phyloP scores from a whole-genome alignment of 2,329 filamentous ascomycete species.

The Cadophora luteo-olivacea region DNA sequence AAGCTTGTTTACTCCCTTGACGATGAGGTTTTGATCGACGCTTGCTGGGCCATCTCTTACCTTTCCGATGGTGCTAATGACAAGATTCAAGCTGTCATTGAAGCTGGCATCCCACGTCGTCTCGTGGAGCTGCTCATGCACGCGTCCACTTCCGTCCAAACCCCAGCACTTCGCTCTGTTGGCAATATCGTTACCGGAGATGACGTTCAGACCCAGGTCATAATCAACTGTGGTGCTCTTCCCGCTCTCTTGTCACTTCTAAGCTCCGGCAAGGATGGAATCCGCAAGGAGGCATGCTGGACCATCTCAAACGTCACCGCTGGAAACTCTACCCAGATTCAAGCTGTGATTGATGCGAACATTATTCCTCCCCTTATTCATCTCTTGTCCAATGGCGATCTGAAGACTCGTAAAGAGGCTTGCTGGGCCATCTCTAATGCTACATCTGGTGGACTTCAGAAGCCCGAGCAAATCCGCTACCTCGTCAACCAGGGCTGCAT shows the following conservation, averaged over 20 bases:
- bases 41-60: constrained; percentile 99
- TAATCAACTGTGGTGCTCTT: constrained; percentile 97
- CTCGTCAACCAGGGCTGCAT: constrained; percentile 94
- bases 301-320: constrained; percentile 99
- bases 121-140: constrained; percentile 98
- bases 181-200: constrained; percentile 99
- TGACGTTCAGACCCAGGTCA: constrained; percentile 98
- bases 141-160: constrained; percentile 97
- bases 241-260: constrained; percentile 91
- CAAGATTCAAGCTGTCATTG: constrained; percentile 99
- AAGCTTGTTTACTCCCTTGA: constrained; percentile 99
- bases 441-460: constrained; percentile 95
- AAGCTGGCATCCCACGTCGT: constrained; percentile 94
- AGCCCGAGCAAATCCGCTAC: constrained; percentile 98
- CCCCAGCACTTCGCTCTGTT: constrained; percentile 93
- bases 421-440: constrained; percentile 99
- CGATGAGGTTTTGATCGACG: constrained; percentile 97
- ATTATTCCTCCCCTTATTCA: constrained; percentile 97
- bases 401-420: constrained; percentile 99
- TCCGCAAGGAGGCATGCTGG: constrained; percentile 99
- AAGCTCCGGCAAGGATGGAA: constrained; percentile 97
- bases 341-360: constrained; percentile 94
- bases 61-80: constrained; percentile 98
- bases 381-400: constrained; percentile 92
- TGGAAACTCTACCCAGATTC: constrained; percentile 97